Evolutionary conservation across 495 filamentous ascomycete species (phyloP), one percentile per base, ranked within the genome.

Genomic region (Podospora comata): DNA sequence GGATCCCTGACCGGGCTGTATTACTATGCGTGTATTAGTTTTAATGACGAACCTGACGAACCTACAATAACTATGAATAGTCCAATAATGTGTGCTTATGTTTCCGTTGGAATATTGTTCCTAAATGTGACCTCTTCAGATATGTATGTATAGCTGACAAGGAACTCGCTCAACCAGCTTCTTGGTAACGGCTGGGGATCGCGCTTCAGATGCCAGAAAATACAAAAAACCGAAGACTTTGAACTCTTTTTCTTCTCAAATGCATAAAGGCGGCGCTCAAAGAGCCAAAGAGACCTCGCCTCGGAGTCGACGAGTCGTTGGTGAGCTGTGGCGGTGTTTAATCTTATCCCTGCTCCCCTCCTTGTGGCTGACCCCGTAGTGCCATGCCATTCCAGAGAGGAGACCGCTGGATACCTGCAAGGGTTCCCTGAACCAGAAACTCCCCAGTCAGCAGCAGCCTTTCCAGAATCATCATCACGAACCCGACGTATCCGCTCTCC

Each of bases 361-460:
- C 7, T 4, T 32, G 18, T 63, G 61, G 60, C 30, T 62, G 55
- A 58, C 60, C 61, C 61, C 61, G 11, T n/a, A 20, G 32, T 53
- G 61, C n/a, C 28, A 32, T 19, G 61, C 30, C 32, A 16, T 63
- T 1, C 32, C 18, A 44, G 19, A 44, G 34, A 9, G 2, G 11
- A 32, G 18, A 4, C 15, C 55, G 27, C 56, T 60, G 39, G 39
- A 48, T 18, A 48, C 2, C 39, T 48, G 20, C 64, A 58, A 65
- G 44, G 63, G 27, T 55, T 57, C 62, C 62, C 57, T 69, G 62
- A 65, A 62, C 15, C 39, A 34, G 56, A 65, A 62, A 59, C 61
- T 53, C 28, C 18, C 58, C 27, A 26, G 55, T 58, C 16, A 59
- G 23, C 56, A 65, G 54, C 30, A 32, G 30, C 30, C 30, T 63